Base-by-base conservation (phyloP, 192 early-diverging fungal species). In the Dissophora globulifera region DNA sequence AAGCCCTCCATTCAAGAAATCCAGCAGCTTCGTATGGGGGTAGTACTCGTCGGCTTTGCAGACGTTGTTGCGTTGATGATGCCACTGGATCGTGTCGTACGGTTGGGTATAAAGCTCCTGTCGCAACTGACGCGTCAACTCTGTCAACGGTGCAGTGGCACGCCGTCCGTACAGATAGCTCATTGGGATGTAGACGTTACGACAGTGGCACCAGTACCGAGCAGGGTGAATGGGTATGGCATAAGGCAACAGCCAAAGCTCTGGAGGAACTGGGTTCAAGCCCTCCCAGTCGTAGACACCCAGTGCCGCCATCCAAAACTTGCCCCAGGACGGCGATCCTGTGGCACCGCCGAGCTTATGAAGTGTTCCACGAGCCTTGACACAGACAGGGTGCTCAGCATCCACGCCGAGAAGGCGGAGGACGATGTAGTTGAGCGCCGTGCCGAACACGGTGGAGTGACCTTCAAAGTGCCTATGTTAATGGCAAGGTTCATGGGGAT, bases 231-330 rank as follows among this genome's bases (percentile, higher is more conserved):
- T 54, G 20, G 98, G 96, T 19, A 94, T 26, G 6, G 79, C 25
- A 35, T 95, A 66, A 1, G 98, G 98, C 9, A 99, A 72, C 15
- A 94, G 75, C 94, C 91, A 94, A 12, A 97, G 87, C 80, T 99
- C 98, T 6, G 96, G 94, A 6, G 96, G 96, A 40, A 99, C 82
- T 45, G 96, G 94, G 68, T 98, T 98, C 83, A 96, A 89, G 12
- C 98, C 98, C 62, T 94, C 90, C 90, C 93, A 99, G 42, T 97
- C 93, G 79, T 99, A 99, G 9, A 93, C 87, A 61, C 92, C 91
- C 74, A 99, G 82, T 22, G 91, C 85, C 19, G 92, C 74, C 11
- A 99, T 90, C 98, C 98, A 99, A 79, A 99, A 98, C 78, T 99
- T 99, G 20, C 96, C 98, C 98, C 98, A 99, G 25, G 95, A 88